These are phyloP conservation scores for Penicillium fuscoglaucum DNA, from an alignment of 2,329 filamentous ascomycete species.

Conservation along the genomic window DNA sequence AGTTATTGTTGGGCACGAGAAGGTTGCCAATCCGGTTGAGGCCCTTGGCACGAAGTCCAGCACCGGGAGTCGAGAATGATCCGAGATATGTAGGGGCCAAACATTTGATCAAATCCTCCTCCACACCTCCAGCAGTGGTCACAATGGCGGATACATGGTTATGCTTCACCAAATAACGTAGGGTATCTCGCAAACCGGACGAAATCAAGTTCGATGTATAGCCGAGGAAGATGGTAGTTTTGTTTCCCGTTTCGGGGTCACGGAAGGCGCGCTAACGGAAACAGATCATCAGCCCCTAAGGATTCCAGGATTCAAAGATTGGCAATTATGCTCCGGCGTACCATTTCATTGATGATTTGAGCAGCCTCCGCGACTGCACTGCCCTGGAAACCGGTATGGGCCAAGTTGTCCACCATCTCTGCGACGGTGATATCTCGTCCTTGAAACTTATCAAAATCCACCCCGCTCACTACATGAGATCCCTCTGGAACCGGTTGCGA, in stretches of 20 bases:
- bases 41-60: constrained; percentile 75
- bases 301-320: neutral
- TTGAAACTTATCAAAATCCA: constrained; percentile 85
- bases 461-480: constrained; percentile 79
- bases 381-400: constrained; percentile 81
- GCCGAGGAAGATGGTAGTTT: constrained; percentile 92
- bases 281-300: neutral
- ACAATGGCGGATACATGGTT: constrained; percentile 90
- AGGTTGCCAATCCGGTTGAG: constrained; percentile 96
- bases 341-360: constrained; percentile 94
- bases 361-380: constrained; percentile 82
- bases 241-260: constrained; percentile 73
- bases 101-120: constrained; percentile 99
- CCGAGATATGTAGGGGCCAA: constrained; percentile 91
- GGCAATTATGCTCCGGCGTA: constrained; percentile 41
- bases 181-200: constrained; percentile 84
- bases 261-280: constrained; percentile 68
- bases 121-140: constrained; percentile 90
- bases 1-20: constrained; percentile 93
- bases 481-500: constrained; percentile 79
- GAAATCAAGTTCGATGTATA: constrained; percentile 98
- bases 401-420: constrained; percentile 79
- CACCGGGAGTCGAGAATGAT: constrained; percentile 75
- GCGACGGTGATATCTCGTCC: constrained; percentile 74
- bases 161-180: constrained; percentile 91